Percentiles rank a stretch among this genome's conserved stretches.
Evolutionary conservation across 2,329 filamentous ascomycete genomes (phyloP).

Genomic region (Stachybotrys chlorohalonatus): DNA sequence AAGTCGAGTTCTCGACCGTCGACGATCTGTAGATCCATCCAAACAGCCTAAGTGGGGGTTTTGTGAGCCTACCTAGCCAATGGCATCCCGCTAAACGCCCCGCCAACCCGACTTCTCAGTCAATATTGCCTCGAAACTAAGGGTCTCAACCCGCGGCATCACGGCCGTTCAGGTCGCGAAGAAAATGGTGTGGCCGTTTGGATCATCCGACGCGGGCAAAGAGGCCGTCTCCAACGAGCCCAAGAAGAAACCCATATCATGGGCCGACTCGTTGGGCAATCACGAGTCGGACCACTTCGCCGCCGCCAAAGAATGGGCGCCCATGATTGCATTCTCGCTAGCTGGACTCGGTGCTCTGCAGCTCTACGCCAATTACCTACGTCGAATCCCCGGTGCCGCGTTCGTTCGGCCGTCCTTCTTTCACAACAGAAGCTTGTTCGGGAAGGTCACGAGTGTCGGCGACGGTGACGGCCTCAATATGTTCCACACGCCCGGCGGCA

Average conservation of each 20-base stretch:
- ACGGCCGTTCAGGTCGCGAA: conserved; percentile 18
- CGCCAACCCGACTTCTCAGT: no score
- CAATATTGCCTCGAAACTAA: background rate
- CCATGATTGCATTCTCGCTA: conserved; percentile 26
- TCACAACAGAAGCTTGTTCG: conserved; percentile 67
- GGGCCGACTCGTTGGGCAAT: conserved; percentile 26
- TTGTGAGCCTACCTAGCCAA: no score
- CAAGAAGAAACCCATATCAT: conserved; percentile 21
- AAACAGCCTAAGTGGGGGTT: no score
- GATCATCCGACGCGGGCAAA: conserved; percentile 16
- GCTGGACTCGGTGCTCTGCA: conserved; percentile 28
- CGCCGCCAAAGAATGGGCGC: conserved; percentile 30
- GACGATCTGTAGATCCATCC: no score
- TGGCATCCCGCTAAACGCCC: no score
- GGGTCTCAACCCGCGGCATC: background rate
- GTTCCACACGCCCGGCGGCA: conserved; percentile 90
- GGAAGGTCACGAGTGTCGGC: conserved; percentile 84
- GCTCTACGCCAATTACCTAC: conserved; percentile 68
- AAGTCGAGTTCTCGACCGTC: no score
- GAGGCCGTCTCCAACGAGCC: conserved; percentile 10
- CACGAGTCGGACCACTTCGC: conserved; percentile 17
- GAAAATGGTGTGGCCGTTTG: conserved; percentile 33
- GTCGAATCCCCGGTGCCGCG: conserved; percentile 70
- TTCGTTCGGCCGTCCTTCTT: conserved; percentile 70
- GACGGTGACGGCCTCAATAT: conserved; percentile 95